A percentile compares a stretch with the other conserved stretches of the same genome.
Conservation (phyloP, 148 eudicot species). For the Fagopyrum tataricum region DNA sequence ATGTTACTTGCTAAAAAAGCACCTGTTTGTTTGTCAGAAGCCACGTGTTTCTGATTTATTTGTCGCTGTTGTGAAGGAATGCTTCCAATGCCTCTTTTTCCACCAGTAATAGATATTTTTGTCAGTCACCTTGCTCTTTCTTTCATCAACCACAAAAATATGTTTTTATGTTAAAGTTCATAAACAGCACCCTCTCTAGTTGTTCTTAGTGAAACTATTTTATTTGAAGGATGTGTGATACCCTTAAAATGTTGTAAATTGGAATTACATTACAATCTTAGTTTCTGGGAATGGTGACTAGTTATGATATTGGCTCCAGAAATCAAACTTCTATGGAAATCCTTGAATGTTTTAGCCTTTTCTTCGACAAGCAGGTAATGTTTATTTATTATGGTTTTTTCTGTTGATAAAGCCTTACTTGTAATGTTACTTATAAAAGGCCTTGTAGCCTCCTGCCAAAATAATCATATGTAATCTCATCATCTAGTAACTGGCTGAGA, state of each 20-base stretch:
- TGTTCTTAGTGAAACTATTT: neutral
- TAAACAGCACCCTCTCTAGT: neutral
- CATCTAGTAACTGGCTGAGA: neutral
- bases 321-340: neutral
- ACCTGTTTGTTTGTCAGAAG: neutral
- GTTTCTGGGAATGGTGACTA: neutral
- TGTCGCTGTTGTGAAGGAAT: neutral
- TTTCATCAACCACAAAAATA: no score
- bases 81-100: neutral
- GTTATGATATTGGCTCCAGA: neutral
- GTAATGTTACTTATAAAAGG: no score
- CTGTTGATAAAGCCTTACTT: no score
- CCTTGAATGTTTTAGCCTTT: neutral
- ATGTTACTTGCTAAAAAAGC: neutral
- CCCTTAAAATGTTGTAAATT: neutral
- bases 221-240: neutral
- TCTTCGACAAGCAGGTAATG: neutral
- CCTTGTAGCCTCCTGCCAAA: no score
- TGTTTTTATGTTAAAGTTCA: neutral
- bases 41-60: neutral
- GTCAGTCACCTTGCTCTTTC: neutral
- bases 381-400: neutral
- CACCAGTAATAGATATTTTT: neutral
- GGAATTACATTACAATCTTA: neutral
- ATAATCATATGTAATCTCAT: neutral